Evolutionary conservation across 2,329 filamentous ascomycete species (phyloP), one percentile per base, ranked within the genome.

Genomic region (Curvularia spicifera): DNA sequence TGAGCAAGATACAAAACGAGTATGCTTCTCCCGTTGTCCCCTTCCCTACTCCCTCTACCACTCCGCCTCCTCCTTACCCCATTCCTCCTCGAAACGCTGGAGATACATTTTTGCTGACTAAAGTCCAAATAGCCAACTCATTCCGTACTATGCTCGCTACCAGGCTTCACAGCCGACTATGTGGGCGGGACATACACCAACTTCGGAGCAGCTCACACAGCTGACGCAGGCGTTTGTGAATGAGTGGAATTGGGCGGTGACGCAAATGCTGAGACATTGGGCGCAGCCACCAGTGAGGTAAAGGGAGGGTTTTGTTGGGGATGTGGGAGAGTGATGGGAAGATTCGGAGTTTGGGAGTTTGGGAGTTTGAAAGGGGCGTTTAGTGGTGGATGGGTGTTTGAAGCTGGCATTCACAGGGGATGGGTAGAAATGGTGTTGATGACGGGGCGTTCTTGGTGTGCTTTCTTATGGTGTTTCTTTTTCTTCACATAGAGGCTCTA

Each of bases 231-330:
- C 85, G 53, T 90, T 91, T 70, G 81, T 85, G 63, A 80, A 80
- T 24, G 89, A 91, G 73, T 92, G 89, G 89, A 85, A 80, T 29
- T 79, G 79, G 63, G 89, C 88, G 0, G 77, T 91, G 26, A 78
- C 83, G 35, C 85, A 84, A 54, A 87, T 92, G 86, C 77, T 92
- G 59, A 78, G 85, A 54, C 88, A 91, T 71, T 92, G 89, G 90
- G 78, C 15, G 5, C 76, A 77, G 1, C 78, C 86, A 5, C 89
- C 89, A 0, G 56, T 53, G 18, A 53, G 58, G 53, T 69, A 28
- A 56, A 10, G 13, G 5, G 26, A n/a, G n/a, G n/a, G 26, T 10
- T 26, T 9, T 20, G 13, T 29, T 33, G 13, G 44, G 22, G 8
- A 29, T 24, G 2, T 45, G n/a, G n/a, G 44, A 20, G 24, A n/a